Evolutionary conservation across 2,329 filamentous ascomycete genomes (phyloP).

Genomic region (Xylariaceae sp.): DNA sequence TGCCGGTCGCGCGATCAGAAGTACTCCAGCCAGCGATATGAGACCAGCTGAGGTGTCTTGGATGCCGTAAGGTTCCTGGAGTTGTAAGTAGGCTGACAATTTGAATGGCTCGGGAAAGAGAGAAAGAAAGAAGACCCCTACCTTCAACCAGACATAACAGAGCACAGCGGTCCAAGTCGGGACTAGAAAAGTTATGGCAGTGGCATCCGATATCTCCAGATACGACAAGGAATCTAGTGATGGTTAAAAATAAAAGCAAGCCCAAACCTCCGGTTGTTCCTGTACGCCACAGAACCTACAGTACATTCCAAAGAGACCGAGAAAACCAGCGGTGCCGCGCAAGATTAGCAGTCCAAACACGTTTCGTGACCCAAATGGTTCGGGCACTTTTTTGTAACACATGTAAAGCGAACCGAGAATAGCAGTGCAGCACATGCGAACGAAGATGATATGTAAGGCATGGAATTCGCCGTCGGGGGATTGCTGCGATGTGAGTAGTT

Average conservation of each 20-base stretch:
- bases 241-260: not conserved
- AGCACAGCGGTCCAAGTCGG: conserved; percentile 66
- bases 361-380: conserved; percentile 63
- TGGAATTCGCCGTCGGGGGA: conserved; percentile 36
- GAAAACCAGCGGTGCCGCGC: conserved; percentile 61
- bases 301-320: conserved; percentile 63
- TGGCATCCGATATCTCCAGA: conserved; percentile 74
- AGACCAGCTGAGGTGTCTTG: conserved; percentile 68
- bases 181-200: conserved; percentile 75
- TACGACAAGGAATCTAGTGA: conserved; percentile 53
- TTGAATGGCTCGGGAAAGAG: not conserved
- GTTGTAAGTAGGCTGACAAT: conserved; percentile 45
- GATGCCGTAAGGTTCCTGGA: conserved; percentile 67
- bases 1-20: conserved; percentile 70
- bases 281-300: no score
- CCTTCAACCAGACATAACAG: conserved; percentile 54
- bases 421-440: conserved; percentile 40
- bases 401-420: conserved; percentile 39
- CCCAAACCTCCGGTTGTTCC: not conserved
- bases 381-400: conserved; percentile 45
- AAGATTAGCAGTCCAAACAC: conserved; percentile 62
- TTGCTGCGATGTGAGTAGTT: conserved; percentile 32
- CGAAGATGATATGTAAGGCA: conserved; percentile 42
- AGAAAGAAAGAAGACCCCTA: conserved; percentile 18
- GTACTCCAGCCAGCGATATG: conserved; percentile 67